Evolutionary conservation across 2,329 filamentous ascomycete species (phyloP).

Genomic region (Ceratocystis colombiana): DNA sequence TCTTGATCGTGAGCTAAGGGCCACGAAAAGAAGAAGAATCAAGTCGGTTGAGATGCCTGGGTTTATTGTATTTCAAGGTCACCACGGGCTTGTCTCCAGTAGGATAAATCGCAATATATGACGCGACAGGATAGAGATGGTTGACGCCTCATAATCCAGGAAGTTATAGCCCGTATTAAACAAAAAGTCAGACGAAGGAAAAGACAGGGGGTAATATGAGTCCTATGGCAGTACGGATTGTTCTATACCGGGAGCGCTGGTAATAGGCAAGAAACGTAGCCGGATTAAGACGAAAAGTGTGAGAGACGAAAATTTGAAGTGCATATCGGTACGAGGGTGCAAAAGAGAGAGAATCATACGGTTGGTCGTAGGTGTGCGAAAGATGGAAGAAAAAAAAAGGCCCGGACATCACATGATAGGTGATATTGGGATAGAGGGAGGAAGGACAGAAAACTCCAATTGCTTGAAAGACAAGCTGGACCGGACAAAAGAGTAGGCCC

Average conservation of each 20-base stretch:
- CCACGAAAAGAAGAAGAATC: slow-evolving; percentile 19
- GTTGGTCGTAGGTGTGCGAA: slow-evolving; percentile 8
- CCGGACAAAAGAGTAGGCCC: neutral
- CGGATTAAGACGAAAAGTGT: neutral
- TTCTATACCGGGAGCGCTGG: neutral
- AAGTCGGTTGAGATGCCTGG: neutral
- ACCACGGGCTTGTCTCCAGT: neutral
- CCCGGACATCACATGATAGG: slow-evolving; percentile 12
- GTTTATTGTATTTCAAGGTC: neutral
- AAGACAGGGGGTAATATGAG: neutral
- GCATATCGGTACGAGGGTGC: neutral
- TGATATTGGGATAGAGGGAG: slow-evolving; percentile 2
- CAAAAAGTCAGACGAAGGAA: slow-evolving; percentile 7
- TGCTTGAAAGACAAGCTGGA: slow-evolving; percentile 6
- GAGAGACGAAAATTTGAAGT: neutral
- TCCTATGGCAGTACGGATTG: neutral
- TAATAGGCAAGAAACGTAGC: slow-evolving; percentile 2
- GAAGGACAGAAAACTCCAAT: slow-evolving; percentile 11
- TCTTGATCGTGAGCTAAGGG: neutral
- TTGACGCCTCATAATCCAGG: neutral
- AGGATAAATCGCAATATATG: neutral
- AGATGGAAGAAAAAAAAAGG: slow-evolving; percentile 2
- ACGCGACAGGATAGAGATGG: neutral
- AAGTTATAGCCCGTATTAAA: neutral
- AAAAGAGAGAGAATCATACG: slow-evolving; percentile 11